A percentile compares a stretch with the other conserved stretches of the same genome.
Conservation (phyloP, 2,329 filamentous ascomycete species). For the Macroventuria anomochaeta region DNA sequence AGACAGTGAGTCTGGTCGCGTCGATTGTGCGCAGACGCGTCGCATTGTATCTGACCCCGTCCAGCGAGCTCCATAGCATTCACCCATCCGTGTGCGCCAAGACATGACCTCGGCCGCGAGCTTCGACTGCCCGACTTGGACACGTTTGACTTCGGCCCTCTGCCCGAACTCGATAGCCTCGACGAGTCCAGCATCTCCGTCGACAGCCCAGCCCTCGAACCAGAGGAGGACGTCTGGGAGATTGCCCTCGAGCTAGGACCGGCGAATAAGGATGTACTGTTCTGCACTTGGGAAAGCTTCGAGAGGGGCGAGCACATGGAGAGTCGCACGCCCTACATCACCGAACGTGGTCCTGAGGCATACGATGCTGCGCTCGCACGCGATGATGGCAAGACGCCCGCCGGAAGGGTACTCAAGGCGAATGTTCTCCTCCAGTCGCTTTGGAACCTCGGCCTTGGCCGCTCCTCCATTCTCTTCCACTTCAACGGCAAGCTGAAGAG, state of each 20-base stretch:
- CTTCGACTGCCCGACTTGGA: slow-evolving; percentile 50
- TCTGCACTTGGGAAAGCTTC: slow-evolving; percentile 76
- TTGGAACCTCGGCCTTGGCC: slow-evolving; percentile 70
- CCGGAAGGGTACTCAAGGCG: slow-evolving; percentile 49
- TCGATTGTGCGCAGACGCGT: slow-evolving; percentile 31
- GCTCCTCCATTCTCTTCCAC: slow-evolving; percentile 73
- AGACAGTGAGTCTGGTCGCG: slow-evolving; percentile 44
- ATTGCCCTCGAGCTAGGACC: slow-evolving; percentile 43
- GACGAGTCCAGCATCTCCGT: slow-evolving; percentile 42
- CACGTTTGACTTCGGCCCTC: slow-evolving; percentile 48
- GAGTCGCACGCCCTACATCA: slow-evolving; percentile 62
- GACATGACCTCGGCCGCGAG: slow-evolving; percentile 42
- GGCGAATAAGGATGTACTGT: slow-evolving; percentile 44
- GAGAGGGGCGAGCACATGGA: slow-evolving; percentile 52
- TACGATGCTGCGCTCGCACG: slow-evolving; percentile 66
- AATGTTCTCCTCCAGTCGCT: slow-evolving; percentile 59
- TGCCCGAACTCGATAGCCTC: slow-evolving; percentile 43
- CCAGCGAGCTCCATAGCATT: slow-evolving; percentile 46
- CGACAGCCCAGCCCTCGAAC: slow-evolving; percentile 31
- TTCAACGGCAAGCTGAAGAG: slow-evolving; percentile 61
- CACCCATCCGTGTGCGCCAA: slow-evolving; percentile 51
- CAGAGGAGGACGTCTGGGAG: slow-evolving; percentile 52
- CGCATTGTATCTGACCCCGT: slow-evolving; percentile 26
- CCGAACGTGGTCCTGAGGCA: slow-evolving; percentile 69
- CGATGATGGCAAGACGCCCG: slow-evolving; percentile 51